Evolutionary conservation across 2,329 filamentous ascomycete species (phyloP).

Genomic region (Cladosporium sp.): DNA sequence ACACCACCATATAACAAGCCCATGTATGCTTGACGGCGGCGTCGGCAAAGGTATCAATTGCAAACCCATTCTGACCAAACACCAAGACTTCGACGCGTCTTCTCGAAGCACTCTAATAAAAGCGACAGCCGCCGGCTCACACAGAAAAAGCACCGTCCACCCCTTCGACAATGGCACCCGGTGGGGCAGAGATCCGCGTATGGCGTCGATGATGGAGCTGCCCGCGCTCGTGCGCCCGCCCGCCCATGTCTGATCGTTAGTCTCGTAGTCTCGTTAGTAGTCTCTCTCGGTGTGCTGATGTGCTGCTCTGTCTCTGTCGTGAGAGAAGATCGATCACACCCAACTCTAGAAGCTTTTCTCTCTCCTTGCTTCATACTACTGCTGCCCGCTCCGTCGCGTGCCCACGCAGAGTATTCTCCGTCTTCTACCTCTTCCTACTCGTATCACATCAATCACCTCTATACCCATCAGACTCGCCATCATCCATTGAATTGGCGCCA

Average conservation of each 20-base stretch:
- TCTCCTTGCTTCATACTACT: conserved; percentile 10
- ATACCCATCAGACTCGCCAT: neutral
- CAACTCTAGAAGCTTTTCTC: neutral
- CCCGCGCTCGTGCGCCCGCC: conserved; percentile 10
- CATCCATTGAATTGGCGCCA: neutral
- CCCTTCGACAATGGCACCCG: neutral
- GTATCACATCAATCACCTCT: neutral
- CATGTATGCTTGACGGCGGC: neutral
- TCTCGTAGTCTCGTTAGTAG: too few relatives aligned
- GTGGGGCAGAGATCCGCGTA: conserved; percentile 7
- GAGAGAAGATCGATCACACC: conserved; percentile 7
- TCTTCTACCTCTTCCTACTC: neutral
- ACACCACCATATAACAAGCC: neutral
- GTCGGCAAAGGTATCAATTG: too few relatives aligned
- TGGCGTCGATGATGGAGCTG: conserved; percentile 11
- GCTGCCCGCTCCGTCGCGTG: conserved; percentile 2
- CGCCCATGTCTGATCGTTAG: conserved; percentile 5
- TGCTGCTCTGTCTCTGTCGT: neutral
- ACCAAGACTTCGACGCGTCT: conserved; percentile 13
- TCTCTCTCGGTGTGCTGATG: neutral
- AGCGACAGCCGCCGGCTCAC: neutral
- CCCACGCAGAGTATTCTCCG: conserved; percentile 9
- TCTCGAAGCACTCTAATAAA: conserved; percentile 10
- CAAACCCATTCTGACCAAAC: too few relatives aligned
- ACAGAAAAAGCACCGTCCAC: neutral